phyloP scores from a whole-genome alignment of 345 rosid species.

The Bretschneidera sinensis region DNA sequence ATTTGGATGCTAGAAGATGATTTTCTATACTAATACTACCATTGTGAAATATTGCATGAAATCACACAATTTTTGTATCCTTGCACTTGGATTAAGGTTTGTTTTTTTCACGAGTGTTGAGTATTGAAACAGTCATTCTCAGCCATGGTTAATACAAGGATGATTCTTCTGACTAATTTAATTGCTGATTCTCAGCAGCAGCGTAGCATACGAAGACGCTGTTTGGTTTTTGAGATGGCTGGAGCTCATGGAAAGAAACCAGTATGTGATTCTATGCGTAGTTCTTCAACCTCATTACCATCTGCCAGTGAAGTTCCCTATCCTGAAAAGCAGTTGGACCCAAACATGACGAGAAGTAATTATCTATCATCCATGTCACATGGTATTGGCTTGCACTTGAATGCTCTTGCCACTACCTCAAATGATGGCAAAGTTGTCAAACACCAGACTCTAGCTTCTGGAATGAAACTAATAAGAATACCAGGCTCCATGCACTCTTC shows the following conservation, averaged over 20 bases:
- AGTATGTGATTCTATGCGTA: slow-evolving; percentile 21
- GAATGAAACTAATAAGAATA: slow-evolving; percentile 24
- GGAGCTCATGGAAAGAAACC: slow-evolving; percentile 37
- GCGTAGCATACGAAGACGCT: slow-evolving; percentile 46
- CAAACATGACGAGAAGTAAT: slow-evolving; percentile 16
- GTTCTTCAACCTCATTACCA: slow-evolving; percentile 19
- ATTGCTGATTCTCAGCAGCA: slow-evolving; percentile 33
- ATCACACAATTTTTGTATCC: too few species aligned
- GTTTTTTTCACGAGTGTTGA: slow-evolving; percentile 5
- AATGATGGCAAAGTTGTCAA: slow-evolving; percentile 22
- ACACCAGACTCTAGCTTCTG: slow-evolving; percentile 21
- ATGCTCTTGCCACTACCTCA: slow-evolving; percentile 37
- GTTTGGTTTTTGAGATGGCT: slow-evolving; percentile 50
- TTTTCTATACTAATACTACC: too few species aligned
- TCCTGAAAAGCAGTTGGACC: slow-evolving; percentile 16
- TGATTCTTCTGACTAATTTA: slow-evolving; percentile 7
- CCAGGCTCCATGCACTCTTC: slow-evolving; percentile 19
- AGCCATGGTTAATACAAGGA: neutral
- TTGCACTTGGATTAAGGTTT: too few species aligned
- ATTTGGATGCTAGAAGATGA: too few species aligned
- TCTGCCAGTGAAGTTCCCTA: slow-evolving; percentile 22
- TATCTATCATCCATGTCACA: slow-evolving; percentile 17
- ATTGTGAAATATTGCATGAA: too few species aligned
- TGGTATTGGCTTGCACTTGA: slow-evolving; percentile 56
- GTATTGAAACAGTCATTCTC: slow-evolving; percentile 17